Evolutionary conservation across 2,329 filamentous ascomycete species (phyloP).

Genomic region (Aspergillus costaricaensis): DNA sequence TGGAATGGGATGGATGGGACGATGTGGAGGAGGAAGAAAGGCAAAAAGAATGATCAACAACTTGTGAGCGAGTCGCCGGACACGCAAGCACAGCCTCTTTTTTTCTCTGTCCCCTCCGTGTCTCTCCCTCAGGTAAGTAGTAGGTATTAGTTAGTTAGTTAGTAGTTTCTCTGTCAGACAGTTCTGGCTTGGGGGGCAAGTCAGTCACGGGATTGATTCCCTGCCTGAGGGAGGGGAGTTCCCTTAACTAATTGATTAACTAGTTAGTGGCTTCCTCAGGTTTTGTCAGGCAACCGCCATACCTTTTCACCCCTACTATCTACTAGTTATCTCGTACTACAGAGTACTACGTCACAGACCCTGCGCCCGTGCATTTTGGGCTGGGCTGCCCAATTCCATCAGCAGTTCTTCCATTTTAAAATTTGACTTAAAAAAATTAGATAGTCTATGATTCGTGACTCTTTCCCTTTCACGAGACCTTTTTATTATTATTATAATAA

Average conservation of each 20-base stretch:
- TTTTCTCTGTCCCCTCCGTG: too few relatives aligned
- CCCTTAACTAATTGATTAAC: background rate
- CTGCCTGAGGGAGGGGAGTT: background rate
- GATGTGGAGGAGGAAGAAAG: background rate
- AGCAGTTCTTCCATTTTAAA: too few relatives aligned
- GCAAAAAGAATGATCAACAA: conserved; percentile 3
- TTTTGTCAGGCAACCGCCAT: background rate
- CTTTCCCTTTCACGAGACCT: too few relatives aligned
- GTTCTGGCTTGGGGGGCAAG: background rate
- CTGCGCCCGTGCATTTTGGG: background rate
- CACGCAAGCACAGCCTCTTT: conserved; percentile 2
- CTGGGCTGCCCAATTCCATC: background rate
- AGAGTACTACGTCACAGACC: background rate
- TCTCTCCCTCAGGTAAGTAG: too few relatives aligned
- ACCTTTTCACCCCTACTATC: background rate
- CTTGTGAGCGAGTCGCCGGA: background rate
- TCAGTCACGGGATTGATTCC: background rate
- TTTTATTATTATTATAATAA: too few relatives aligned
- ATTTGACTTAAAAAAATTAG: too few relatives aligned
- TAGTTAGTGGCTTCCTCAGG: background rate
- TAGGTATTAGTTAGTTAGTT: too few relatives aligned
- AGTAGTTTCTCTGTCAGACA: too few relatives aligned
- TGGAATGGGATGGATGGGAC: background rate
- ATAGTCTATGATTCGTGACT: too few relatives aligned
- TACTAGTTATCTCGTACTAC: too few relatives aligned